Conservation (phyloP, 208 protist species). For the Novymonas esmeraldas region DNA sequence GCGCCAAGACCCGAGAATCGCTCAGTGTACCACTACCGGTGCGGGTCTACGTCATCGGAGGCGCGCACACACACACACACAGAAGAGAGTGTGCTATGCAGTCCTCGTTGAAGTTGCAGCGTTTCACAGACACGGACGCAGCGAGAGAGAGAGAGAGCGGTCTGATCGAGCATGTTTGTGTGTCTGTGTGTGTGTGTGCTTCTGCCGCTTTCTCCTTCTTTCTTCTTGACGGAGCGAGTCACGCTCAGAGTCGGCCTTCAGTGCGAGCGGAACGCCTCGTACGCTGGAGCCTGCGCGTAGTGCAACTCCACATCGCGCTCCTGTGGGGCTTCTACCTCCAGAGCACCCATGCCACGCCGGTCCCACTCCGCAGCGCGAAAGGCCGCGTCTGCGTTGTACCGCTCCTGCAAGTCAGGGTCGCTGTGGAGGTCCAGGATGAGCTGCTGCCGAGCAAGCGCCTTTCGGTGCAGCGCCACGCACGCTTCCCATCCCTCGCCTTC, state of each 20-base stretch:
- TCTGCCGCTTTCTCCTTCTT: too few species aligned
- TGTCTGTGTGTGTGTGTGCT: conserved; percentile 6
- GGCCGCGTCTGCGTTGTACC: conserved; percentile 53
- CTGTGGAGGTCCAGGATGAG: conserved; percentile 84
- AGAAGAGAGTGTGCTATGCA: too few species aligned
- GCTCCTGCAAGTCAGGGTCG: conserved; percentile 54
- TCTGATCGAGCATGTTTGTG: too few species aligned
- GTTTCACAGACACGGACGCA: too few species aligned
- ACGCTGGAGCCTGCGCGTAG: conserved; percentile 81
- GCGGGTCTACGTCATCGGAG: too few species aligned
- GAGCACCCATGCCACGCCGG: conserved; percentile 59
- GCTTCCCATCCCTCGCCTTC: conserved; percentile 87
- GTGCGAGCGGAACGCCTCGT: conserved; percentile 74
- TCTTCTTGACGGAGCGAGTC: neutral
- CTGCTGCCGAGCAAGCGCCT: conserved; percentile 77
- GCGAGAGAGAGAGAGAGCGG: too few species aligned
- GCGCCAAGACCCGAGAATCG: too few species aligned
- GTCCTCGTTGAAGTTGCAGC: too few species aligned
- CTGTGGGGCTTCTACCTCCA: conserved; percentile 49
- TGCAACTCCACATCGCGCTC: conserved; percentile 49
- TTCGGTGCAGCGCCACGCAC: conserved; percentile 81
- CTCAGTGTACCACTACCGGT: too few species aligned
- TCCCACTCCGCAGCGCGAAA: conserved; percentile 62
- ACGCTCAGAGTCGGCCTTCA: conserved; percentile 2
- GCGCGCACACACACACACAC: too few species aligned